A percentile compares a stretch with the other conserved stretches of the same genome.
Evolutionary conservation across 1,284 basidiomycete genomes (phyloP).

Genomic region (Cutaneotrichosporon mucoides): DNA sequence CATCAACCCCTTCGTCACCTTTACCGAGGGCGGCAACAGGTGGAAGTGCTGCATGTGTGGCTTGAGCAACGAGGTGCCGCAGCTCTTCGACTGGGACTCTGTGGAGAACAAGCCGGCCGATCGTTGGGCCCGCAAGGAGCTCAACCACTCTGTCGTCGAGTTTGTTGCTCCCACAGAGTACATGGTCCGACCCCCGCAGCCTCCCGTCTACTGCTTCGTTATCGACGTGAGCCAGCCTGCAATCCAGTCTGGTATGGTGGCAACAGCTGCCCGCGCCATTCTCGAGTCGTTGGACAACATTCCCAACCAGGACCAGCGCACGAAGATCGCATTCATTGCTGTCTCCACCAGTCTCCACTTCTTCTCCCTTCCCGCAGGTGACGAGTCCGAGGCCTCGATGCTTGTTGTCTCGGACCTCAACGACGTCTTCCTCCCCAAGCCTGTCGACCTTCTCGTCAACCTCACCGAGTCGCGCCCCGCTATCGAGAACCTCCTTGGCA

Average conservation of each 20-base stretch:
- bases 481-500: constrained; percentile 74
- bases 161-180: constrained; percentile 98
- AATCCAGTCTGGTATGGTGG: constrained; percentile 93
- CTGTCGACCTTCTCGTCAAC: constrained; percentile 91
- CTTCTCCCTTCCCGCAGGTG: constrained; percentile 80
- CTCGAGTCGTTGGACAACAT: constrained; percentile 92
- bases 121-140: constrained; percentile 86
- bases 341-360: constrained; percentile 94
- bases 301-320: constrained; percentile 89
- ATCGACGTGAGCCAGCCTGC: constrained; percentile 94
- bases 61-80: constrained; percentile 97
- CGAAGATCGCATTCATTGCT: constrained; percentile 88
- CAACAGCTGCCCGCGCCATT: constrained; percentile 92
- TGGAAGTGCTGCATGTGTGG: constrained; percentile 99
- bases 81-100: constrained; percentile 98
- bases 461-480: constrained; percentile 77
- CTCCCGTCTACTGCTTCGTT: constrained; percentile 93
- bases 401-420: constrained; percentile 95
- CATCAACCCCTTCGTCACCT: constrained; percentile 98
- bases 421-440: constrained; percentile 96
- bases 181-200: constrained; percentile 96
- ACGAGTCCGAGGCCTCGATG: constrained; percentile 79
- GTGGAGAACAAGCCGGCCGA: constrained; percentile 90
- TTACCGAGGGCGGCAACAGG: constrained; percentile 96
- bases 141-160: constrained; percentile 91